phyloP scores from a whole-genome alignment of 2,329 filamentous ascomycete species.

The Anthostomella pinea region DNA sequence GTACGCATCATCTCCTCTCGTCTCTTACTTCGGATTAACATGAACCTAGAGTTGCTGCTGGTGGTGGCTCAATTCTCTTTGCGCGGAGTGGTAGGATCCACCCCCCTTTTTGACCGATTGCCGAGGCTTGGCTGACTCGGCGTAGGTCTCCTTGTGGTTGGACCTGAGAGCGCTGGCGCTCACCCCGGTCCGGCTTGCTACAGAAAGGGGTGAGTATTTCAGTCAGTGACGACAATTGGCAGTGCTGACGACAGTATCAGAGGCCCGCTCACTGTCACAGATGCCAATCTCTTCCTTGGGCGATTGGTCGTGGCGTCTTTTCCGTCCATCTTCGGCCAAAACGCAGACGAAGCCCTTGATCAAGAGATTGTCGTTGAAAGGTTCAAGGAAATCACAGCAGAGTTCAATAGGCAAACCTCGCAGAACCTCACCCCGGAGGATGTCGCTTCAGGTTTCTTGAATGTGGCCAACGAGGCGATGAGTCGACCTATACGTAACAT shows the following conservation, averaged over 20 bases:
- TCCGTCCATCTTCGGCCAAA: slow-evolving; percentile 68
- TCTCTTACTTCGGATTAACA: too few relatives aligned
- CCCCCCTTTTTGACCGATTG: background rate
- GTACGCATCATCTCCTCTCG: background rate
- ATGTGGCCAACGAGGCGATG: slow-evolving; percentile 76
- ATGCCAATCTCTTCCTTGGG: slow-evolving; percentile 68
- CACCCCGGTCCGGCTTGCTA: slow-evolving; percentile 72
- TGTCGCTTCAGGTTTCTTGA: slow-evolving; percentile 67
- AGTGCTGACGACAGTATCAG: background rate
- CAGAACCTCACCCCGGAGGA: slow-evolving; percentile 32
- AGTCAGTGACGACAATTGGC: background rate
- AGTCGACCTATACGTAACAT: slow-evolving; percentile 63
- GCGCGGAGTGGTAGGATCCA: slow-evolving; percentile 55
- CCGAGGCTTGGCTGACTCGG: background rate
- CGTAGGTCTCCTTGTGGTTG: slow-evolving; percentile 64
- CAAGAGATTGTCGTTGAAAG: slow-evolving; percentile 38
- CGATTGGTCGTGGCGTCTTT: slow-evolving; percentile 62
- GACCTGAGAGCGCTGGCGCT: slow-evolving; percentile 70
- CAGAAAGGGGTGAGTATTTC: slow-evolving; percentile 50
- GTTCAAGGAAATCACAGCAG: slow-evolving; percentile 40
- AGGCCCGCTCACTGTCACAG: slow-evolving; percentile 68
- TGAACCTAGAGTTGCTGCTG: slow-evolving; percentile 57
- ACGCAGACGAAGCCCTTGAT: slow-evolving; percentile 56
- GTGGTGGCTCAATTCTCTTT: slow-evolving; percentile 68
- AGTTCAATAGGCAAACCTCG: slow-evolving; percentile 38